Evolutionary conservation across 257 asterid species (phyloP).

Genomic region (Leptodermis oblonga): DNA sequence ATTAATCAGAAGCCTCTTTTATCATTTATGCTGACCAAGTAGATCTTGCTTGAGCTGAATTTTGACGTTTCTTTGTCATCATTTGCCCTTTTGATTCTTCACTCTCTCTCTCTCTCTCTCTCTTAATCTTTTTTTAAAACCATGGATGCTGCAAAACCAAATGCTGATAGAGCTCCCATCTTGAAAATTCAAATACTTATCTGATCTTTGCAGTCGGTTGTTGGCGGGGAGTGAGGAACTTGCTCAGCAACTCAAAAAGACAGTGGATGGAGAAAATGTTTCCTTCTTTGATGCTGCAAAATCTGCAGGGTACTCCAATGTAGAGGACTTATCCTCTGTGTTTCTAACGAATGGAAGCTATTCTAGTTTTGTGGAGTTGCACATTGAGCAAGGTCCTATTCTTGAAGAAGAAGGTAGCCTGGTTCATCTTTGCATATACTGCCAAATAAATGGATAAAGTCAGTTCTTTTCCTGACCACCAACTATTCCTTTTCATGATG

Average conservation of each 20-base stretch:
- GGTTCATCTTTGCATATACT: background rate
- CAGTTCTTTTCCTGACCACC: background rate
- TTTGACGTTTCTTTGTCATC: constrained; percentile 1
- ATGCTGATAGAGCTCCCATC: background rate
- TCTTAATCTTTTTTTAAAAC: background rate
- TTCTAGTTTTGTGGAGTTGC: constrained; percentile 76
- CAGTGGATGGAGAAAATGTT: constrained; percentile 58
- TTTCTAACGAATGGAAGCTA: constrained; percentile 68
- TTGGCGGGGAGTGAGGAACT: constrained; percentile 77
- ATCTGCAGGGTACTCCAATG: constrained; percentile 57
- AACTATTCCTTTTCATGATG: constrained; percentile 8
- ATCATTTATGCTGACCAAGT: background rate
- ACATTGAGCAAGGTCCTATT: constrained; percentile 97
- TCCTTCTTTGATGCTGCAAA: constrained; percentile 75
- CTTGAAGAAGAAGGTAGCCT: constrained; percentile 83
- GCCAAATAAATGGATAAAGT: background rate
- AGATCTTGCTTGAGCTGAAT: background rate
- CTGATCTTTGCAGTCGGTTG: constrained; percentile 66
- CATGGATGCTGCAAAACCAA: background rate
- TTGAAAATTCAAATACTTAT: constrained; percentile 23
- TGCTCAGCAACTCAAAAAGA: constrained; percentile 49
- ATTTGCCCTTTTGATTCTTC: background rate
- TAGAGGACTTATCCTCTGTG: constrained; percentile 52
- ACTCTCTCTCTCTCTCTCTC: background rate
- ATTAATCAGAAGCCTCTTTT: background rate